Conservation (phyloP, 768 basidiomycete species). For the Panaeolus cyanescens region DNA sequence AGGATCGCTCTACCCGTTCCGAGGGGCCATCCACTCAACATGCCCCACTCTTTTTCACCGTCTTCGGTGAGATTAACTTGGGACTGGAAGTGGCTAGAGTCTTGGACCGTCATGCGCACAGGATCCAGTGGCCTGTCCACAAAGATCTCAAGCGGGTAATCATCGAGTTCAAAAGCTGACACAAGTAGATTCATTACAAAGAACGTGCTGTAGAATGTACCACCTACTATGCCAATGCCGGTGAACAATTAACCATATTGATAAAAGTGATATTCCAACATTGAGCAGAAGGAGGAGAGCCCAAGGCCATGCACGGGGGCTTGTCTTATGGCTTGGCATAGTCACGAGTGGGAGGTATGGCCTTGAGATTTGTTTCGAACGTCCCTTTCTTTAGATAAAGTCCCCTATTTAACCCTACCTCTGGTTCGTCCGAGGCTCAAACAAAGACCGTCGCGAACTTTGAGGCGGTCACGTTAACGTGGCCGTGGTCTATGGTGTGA, state of each 20-base stretch:
- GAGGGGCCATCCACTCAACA: constrained; percentile 6
- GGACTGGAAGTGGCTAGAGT: not conserved
- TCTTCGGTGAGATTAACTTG: not conserved
- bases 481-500: too few relatives aligned
- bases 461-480: too few relatives aligned
- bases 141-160: not conserved
- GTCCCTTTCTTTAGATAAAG: too few relatives aligned
- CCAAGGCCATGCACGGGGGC: not conserved
- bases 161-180: not conserved
- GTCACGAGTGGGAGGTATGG: too few relatives aligned
- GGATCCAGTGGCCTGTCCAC: not conserved
- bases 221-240: not conserved
- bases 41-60: not conserved
- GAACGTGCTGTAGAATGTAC: too few relatives aligned
- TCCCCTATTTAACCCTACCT: too few relatives aligned
- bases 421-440: too few relatives aligned
- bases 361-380: too few relatives aligned
- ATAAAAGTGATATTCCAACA: not conserved
- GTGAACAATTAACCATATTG: not conserved
- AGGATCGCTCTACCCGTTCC: constrained; percentile 23
- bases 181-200: too few relatives aligned
- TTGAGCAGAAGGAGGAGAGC: not conserved
- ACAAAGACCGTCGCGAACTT: too few relatives aligned
- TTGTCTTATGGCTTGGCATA: not conserved
- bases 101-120: not conserved